These are phyloP conservation scores for Auricularia heimuer DNA, from an alignment of 768 basidiomycete genomes.

Conservation along the genomic window DNA sequence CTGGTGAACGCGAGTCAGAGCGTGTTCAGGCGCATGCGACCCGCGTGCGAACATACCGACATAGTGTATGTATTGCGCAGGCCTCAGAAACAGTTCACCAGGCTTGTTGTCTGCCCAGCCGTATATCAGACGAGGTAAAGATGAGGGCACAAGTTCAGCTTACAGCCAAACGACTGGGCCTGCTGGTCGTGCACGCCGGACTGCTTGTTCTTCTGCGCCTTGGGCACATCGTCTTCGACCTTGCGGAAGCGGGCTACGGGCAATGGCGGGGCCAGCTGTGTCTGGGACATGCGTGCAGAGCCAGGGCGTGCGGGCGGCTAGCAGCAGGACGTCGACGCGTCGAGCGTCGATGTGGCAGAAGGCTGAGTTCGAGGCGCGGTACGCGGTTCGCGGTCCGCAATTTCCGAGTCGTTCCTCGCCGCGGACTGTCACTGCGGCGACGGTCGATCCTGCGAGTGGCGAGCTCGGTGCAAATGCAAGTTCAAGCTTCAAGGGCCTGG, in stretches of 20 bases:
- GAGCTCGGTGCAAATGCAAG: too few relatives aligned
- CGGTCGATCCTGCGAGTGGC: too few relatives aligned
- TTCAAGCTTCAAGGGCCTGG: too few relatives aligned
- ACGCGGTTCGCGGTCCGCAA: too few relatives aligned
- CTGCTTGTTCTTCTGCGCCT: constrained; percentile 30
- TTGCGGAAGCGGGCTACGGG: constrained; percentile 17
- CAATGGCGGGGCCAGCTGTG: background rate
- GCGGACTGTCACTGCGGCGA: too few relatives aligned
- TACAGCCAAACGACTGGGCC: constrained; percentile 66
- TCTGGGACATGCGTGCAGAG: background rate
- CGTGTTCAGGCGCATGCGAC: constrained; percentile 9
- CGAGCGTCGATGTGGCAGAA: too few relatives aligned
- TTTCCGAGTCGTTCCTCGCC: too few relatives aligned
- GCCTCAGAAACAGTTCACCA: constrained; percentile 52
- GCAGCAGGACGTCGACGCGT: background rate
- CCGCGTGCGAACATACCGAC: constrained; percentile 48
- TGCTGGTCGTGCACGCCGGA: constrained; percentile 55
- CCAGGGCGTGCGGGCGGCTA: background rate
- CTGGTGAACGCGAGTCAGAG: constrained; percentile 27
- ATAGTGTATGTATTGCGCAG: constrained; percentile 84
- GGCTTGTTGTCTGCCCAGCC: constrained; percentile 45
- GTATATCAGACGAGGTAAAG: too few relatives aligned
- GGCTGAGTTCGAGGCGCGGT: too few relatives aligned
- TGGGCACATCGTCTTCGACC: constrained; percentile 50
- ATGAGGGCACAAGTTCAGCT: constrained; percentile 14